Evolutionary conservation across 2,329 filamentous ascomycete genomes (phyloP), one percentile per base, ranked within the genome.

Genomic region (Phialophora chinensis): DNA sequence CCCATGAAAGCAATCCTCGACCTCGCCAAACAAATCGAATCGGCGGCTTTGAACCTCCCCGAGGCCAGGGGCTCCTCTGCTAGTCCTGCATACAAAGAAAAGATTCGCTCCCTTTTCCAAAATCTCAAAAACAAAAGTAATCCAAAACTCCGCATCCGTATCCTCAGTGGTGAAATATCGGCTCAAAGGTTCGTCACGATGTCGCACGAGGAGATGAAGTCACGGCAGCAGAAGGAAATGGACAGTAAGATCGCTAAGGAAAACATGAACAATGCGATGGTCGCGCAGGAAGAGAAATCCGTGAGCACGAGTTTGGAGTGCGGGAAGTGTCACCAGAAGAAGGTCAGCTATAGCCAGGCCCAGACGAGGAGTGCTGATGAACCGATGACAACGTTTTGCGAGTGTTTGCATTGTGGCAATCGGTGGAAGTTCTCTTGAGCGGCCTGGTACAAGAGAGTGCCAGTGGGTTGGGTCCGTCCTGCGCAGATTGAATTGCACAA

Each of bases 201-300:
- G 95, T 87, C 88, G 8, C 89, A 91, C 73, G 91, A 97, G 63
- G 94, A 98, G 78, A 87, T 99, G 77, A 96, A 96, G 82, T 95
- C 91, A 56, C 90, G 89, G 58, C 89, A 95, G 78, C 90, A 91
- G 79, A 88, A 89, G 68, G 88, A 87, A 73, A 87, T 90, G 75
- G 93, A 97, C 72, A 82, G 86, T 72, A 88, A 88, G 77, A 85
- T 97, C 59, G 86, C 93, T 77, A 88, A 91, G 80, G 92, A 97
- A 80, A 99, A 99, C 80, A 93, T 98, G 91, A 93, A 93, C 83
- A 92, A 94, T 79, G 92, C 95, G 1, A 96, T 98, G 88, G 93
- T 96, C 11, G 91, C 94, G 65, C 91, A 93, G 84, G 91, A 88
- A 20, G 90, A 97, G 80, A 95, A 93, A 85, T 93, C 90, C 76